Evolutionary conservation across 352 stramenopile genomes (phyloP), one percentile per base, ranked within the genome.

Genomic region (Achlya hypogyna): DNA sequence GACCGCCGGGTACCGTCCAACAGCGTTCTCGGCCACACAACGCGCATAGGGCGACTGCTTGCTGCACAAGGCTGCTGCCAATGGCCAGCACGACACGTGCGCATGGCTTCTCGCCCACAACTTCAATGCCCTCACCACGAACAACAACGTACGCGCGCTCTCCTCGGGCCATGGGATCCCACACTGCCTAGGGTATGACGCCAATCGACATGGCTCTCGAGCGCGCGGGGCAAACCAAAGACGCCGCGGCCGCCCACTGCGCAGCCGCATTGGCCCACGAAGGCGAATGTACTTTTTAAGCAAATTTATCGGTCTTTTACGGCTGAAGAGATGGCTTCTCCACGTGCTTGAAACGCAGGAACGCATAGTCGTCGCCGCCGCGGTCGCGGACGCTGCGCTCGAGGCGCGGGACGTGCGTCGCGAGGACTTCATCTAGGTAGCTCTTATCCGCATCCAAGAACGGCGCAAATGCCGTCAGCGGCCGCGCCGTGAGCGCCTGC

Each of bases 341-440:
- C 25, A 49, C 10, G 53, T 93, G 82, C 72, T 94, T 92, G 65
- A 91, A 94, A 25, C 82, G 83, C 51, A 94, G 68, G 58, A 90
- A 92, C n/a, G 82, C 82, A 56, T 91, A 80, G 66, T 94, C 84
- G 49, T 93, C 82, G 16, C 84, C 82, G 4, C 71, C 79, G 42
- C 86, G 84, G 56, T 95, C 86, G 25, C 84, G 86, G 56, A 93
- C 86, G 66, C 84, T 85, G 10, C 84, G 81, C 56, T 95, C 81
- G 4, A 95, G 70, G 22, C 86, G 81, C 16, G 86, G 82, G 54
- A 95, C 76, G 65, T 95, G 86, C 9, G 91, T 70, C 35, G 74
- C 76, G 12, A 95, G 70, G 51, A 95, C 84, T 53, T 93, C 84
- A 53, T 95, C 79, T 51, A 95, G 71, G 71, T 88, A 88, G 51